Percentiles rank a stretch among this genome's conserved stretches.
Conservation (phyloP, 1,139 yeast species). For the Saccharomycopsis hybrid region DNA sequence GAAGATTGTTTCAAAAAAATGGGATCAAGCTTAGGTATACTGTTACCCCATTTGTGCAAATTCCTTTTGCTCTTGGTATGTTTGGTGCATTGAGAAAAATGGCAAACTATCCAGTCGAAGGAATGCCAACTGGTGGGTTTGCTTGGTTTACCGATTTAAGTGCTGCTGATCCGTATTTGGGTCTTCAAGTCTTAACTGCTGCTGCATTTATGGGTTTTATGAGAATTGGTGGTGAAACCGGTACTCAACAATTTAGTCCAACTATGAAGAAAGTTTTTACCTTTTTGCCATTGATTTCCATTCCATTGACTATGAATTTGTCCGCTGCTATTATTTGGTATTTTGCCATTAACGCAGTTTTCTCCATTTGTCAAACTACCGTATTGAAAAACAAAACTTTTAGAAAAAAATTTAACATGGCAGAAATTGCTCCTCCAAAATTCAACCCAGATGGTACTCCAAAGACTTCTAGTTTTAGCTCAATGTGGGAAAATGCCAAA, state of each 20-base stretch:
- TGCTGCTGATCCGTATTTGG: constrained; percentile 85
- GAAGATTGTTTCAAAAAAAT: constrained; percentile 56
- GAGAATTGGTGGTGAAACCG: constrained; percentile 88
- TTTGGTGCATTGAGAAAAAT: constrained; percentile 82
- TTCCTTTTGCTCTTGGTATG: constrained; percentile 85
- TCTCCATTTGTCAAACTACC: constrained; percentile 66
- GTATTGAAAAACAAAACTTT: constrained; percentile 53
- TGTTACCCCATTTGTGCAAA: constrained; percentile 61
- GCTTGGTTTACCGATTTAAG: constrained; percentile 80
- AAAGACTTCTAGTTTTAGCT: constrained; percentile 35
- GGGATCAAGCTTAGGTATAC: constrained; percentile 74
- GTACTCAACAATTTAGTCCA: constrained; percentile 66
- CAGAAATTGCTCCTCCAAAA: constrained; percentile 53
- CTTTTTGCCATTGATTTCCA: constrained; percentile 70
- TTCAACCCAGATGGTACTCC: constrained; percentile 31
- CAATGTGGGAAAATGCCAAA: constrained; percentile 56
- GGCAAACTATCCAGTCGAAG: constrained; percentile 82
- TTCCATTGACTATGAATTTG: constrained; percentile 78
- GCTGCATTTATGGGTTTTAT: constrained; percentile 67
- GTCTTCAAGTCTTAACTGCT: constrained; percentile 83
- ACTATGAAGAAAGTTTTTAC: constrained; percentile 68
- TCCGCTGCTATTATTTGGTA: constrained; percentile 82
- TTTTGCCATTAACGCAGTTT: constrained; percentile 73
- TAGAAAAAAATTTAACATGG: constrained; percentile 55
- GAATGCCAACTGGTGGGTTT: constrained; percentile 68